Base-by-base conservation (phyloP, 225 moss, liverwort and hornwort genomes). In the Climacium dendroides region DNA sequence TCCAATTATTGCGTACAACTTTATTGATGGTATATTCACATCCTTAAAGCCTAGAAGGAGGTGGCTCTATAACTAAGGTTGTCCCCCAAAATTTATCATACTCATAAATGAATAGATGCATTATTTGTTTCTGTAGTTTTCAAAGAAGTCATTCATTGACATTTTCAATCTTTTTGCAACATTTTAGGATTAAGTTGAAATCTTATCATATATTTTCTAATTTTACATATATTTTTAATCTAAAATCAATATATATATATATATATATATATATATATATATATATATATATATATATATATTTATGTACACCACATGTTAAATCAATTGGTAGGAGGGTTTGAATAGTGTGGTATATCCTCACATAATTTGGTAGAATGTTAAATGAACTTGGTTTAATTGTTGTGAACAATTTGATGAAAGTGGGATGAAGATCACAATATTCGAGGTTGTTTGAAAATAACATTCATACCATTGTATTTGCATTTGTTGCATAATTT, bases 401-500 rank as follows among this genome's bases (percentile, higher is more conserved):
- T 67, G 13, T 67, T 67, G 67, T 12, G 1, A 69, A 69, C 7
- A 39, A 13, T 69, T 69, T 0, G 13, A 13, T 24, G 7, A 23
- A 69, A 69, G 2, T 4, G 39, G 4, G 13, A 39, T 69, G 4
- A 39, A 69, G 39, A 69, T 9, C 4, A 39, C 0, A 24, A 7
- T 23, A 39, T 39, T 39, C 15, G 43, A 43, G 5, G 25, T 43
- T 71, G 3, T 9, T 15, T 26, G 43, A 43, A 37, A 69, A 69
- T 23, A 69, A 15, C 26, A 39, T 39, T 7, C 1, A 23, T 23
- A 69, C 7, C 13, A 69, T 39, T 69, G 24, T 2, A 37, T 69
- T 24, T 37, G 11, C 9, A 7, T 39, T 69, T 37, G 13, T 1
- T 0, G 0, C 7, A 69, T 13, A 69, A 39, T 23, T 69, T 0